These are phyloP conservation scores for Solanum medicagineum DNA, from an alignment of 257 asterid genomes.

Conservation along the genomic window DNA sequence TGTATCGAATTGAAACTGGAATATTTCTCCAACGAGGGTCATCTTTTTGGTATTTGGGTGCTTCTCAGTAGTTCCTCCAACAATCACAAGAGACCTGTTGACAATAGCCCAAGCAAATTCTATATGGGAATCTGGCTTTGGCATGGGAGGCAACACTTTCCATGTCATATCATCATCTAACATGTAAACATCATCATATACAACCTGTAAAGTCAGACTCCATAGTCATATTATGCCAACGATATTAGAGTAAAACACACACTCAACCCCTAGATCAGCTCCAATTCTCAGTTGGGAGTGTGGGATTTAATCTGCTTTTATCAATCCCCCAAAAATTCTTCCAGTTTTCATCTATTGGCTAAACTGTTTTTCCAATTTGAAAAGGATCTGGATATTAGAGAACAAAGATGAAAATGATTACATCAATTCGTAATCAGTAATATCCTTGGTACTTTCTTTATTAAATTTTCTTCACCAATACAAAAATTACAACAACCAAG, in stretches of 20 bases:
- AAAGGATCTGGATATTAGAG: neutral
- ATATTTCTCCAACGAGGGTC: conserved; percentile 77
- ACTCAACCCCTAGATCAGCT: neutral
- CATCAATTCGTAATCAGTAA: neutral
- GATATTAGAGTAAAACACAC: neutral
- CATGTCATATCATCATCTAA: conserved; percentile 76
- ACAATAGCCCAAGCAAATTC: conserved; percentile 90
- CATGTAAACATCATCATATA: conserved; percentile 81
- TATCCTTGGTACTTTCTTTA: neutral
- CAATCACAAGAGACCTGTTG: conserved; percentile 54
- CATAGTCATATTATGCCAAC: conserved; percentile 4
- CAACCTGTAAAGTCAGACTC: conserved; percentile 41
- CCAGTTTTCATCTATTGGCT: neutral
- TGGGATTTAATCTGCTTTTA: neutral
- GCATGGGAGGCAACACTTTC: conserved; percentile 84
- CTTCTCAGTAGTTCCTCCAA: conserved; percentile 94
- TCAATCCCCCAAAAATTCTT: neutral
- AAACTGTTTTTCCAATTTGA: neutral
- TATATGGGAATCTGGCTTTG: conserved; percentile 90
- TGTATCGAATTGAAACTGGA: conserved; percentile 56
- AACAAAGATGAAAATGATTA: neutral
- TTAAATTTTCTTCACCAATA: neutral
- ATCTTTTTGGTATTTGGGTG: conserved; percentile 81
- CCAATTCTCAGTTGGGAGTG: neutral
- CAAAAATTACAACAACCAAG: neutral